phyloP scores from a whole-genome alignment of 2,329 filamentous ascomycete genomes.

The Colletotrichum kahawae region DNA sequence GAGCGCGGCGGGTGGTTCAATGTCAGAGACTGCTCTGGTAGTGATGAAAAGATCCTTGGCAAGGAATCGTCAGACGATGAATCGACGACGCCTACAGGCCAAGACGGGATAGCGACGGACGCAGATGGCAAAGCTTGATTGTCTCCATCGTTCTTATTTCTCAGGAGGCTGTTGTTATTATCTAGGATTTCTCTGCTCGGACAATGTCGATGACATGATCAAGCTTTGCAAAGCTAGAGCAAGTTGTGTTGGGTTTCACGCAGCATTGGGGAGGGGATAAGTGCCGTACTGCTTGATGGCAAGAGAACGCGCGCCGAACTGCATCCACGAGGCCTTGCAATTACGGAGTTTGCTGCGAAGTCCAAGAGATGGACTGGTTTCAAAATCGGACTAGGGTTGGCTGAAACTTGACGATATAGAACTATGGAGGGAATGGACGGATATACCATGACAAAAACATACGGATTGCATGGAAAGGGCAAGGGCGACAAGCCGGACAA shows the following conservation, averaged over 20 bases:
- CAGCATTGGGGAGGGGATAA: background rate
- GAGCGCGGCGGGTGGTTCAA: slow-evolving; percentile 86
- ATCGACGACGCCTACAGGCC: background rate
- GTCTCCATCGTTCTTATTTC: background rate
- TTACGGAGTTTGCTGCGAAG: background rate
- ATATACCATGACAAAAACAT: slow-evolving; percentile 15
- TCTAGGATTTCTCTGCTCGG: background rate
- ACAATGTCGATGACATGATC: background rate
- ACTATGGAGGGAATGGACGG: background rate
- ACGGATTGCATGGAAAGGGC: slow-evolving; percentile 17
- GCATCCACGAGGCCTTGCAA: background rate
- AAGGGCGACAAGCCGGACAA: background rate
- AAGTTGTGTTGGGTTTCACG: background rate
- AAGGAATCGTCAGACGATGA: background rate
- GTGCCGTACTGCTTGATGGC: background rate
- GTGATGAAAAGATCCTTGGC: background rate
- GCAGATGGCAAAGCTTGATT: background rate
- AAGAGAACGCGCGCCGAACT: background rate
- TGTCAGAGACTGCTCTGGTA: slow-evolving; percentile 16
- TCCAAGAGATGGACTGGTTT: background rate
- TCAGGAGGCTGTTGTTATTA: background rate
- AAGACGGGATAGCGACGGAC: background rate
- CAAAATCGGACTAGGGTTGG: background rate
- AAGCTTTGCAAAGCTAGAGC: background rate
- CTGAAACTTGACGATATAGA: slow-evolving; percentile 5